Base-by-base conservation (phyloP, 352 stramenopile genomes). In the Globisporangium irregulare region DNA sequence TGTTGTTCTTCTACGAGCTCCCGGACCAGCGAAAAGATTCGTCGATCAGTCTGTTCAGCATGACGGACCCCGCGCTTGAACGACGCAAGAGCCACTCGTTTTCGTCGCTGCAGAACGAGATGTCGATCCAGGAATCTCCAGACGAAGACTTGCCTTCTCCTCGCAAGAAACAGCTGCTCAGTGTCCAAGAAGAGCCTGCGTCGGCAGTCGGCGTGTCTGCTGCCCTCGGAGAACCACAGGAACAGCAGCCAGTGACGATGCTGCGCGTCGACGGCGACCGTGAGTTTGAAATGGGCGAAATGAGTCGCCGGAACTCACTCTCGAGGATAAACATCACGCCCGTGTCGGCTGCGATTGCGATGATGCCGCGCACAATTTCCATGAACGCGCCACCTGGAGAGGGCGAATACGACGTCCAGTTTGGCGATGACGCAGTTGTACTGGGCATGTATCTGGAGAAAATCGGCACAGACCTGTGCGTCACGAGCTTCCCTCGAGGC, bases 1-100 rank as follows among this genome's bases (percentile, higher is more conserved):
- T 95, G 12, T 59, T 95, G 15, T 70, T 95, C 41, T 95, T 95
- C 69, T 95, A 93, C 73, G 87, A 95, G 61, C 75, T 95, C 2
- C 87, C 87, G 6, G 87, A 93, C 51, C 79, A 87, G 62, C 85
- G 87, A 5, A 93, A 92, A 60, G 87, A 94, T 62, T 94, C 87
- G 8, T 94, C 87, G 14, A 83, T 94, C 9, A 87, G 81, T 59
- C 67, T 92, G 25, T 79, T 88, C 29, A 78, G 73, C 54, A 53
- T 81, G 12, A 76, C 73, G 34, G 73, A 80, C 56, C 64, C 68
- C 66, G 53, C 73, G 22, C 72, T 67, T 70, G 64, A 83, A 51
- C 71, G 79, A 2, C 62, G 69, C 56, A 92, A 90, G 71, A 90
- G 81, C 62, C 77, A 81, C 62, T 90, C 84, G 8, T 74, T 87